Base-by-base conservation (phyloP, 768 basidiomycete genomes). In the Hydnomerulius pinastri region DNA sequence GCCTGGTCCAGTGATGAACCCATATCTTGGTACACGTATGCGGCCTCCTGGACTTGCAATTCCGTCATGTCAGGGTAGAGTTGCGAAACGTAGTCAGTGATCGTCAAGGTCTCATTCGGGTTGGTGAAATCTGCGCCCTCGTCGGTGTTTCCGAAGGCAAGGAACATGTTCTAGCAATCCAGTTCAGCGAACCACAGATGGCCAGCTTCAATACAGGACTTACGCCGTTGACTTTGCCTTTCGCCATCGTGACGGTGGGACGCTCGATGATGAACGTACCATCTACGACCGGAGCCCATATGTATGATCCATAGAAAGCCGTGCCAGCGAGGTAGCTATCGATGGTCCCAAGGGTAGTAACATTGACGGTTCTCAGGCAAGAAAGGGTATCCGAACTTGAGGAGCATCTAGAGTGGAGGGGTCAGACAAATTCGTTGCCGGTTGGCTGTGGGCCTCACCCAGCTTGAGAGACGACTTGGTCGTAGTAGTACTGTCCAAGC, bases 271-370 rank as follows among this genome's bases (percentile, higher is more conserved):
- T 77, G 50, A 78, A 75, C 1, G 58, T 66, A 2, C 75, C 78
- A 55, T 80, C 79, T 2, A 81, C 69, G 21, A 81, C 77, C 0
- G 78, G 78, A 12, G 69, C 65, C 32, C 75, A 76, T 4, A 61
- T 53, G 28, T 63, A 74, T 3, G 71, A 73, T 1, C 73, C 75
- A 45, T 55, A 75, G 59, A 78, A 74, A 5, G 55, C 71, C 21
- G 59, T 61, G 0, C 3, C 11, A 4, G 61, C 62, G 13, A 78
- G 54, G 8, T 69, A 42, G 4, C 40, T 21, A 46, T 79, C 78
- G 6, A 62, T 64, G 9, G 48, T 49, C 48, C 72, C 62, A 4
- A 81, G 65, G 3, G 50, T 48, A 11, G 46, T 55, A 11, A 58
- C 61, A 11, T 74, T 65, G 4, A 62, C 60, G 6, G 57, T 46